Evolutionary conservation across 1,284 basidiomycete genomes (phyloP), one percentile per base, ranked within the genome.

Genomic region (Tausonia pullulans): DNA sequence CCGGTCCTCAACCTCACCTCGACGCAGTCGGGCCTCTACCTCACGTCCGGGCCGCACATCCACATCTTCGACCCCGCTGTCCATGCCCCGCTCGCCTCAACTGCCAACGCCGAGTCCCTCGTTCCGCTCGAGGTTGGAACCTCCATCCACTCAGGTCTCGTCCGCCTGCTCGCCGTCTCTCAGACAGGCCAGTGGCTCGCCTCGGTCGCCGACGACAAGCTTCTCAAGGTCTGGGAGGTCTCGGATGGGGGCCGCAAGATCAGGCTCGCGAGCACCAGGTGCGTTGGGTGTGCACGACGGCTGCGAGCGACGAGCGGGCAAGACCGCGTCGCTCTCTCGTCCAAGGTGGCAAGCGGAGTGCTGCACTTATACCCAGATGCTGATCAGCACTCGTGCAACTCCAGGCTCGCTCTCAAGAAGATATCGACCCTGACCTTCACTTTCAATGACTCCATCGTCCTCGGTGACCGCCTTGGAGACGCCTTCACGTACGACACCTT

Each of bases 391-490:
- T 27, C 27, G 27, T 2, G 1, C 27, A 27, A 27, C 13, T 14
- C 43, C 63, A 88, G 88, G 60, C 84, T 87, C 70, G 79, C 90
- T 2, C 84, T 86, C 0, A 91, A 92, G 74, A 84, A 85, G 68
- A 82, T 88, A 0, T 89, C 87, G 0, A 79, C 78, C 2, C 73
- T 91, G 50, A 71, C 72, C 0, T 83, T 91, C 70, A 84, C 83
- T 0, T 76, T 72, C 13, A 79, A 84, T 61, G 79, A 79, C 0
- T 78, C 84, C 13, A 84, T 87, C 69, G 76, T 88, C 13, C 83
- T 84, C 13, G 81, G 84, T n/a, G 90, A 92, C 75, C 91, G 91
- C 73, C 91, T 91, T 69, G 89, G 90, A 0, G 90, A 92, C 70
- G 81, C 91, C 14, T 90, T 88, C 77, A 83, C 83, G 87, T 85